Conservation (phyloP, 2,329 filamentous ascomycete genomes). For the Colletotrichum destructivum region DNA sequence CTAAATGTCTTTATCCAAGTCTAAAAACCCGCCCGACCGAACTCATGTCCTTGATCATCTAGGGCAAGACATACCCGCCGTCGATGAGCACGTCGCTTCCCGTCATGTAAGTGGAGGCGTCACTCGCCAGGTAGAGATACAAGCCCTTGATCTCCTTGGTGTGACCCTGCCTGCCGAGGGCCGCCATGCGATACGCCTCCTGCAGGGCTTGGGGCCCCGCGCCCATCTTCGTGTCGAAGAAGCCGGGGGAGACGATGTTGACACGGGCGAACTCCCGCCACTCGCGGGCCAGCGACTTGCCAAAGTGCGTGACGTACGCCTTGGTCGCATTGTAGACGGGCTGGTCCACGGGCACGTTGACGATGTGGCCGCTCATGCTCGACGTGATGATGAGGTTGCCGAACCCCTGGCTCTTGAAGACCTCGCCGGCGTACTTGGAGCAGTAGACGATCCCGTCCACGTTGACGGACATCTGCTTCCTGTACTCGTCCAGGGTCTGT, state of each 20-base stretch:
- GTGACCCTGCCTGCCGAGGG: slow-evolving; percentile 70
- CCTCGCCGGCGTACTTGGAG: slow-evolving; percentile 59
- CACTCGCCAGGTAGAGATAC: slow-evolving; percentile 68
- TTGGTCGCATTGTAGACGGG: slow-evolving; percentile 68
- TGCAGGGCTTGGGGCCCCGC: slow-evolving; percentile 59
- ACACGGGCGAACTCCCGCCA: slow-evolving; percentile 72
- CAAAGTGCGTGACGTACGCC: slow-evolving; percentile 69
- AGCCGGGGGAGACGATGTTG: slow-evolving; percentile 68
- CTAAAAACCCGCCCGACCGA: not conserved
- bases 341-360: slow-evolving; percentile 65
- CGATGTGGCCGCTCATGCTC: slow-evolving; percentile 64
- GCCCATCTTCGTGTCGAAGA: slow-evolving; percentile 70
- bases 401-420: slow-evolving; percentile 59
- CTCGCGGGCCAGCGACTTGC: slow-evolving; percentile 68
- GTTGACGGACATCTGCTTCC: slow-evolving; percentile 68
- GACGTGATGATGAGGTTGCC: slow-evolving; percentile 68
- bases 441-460: slow-evolving; percentile 64
- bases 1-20: not conserved
- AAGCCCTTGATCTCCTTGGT: slow-evolving; percentile 77
- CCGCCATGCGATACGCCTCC: slow-evolving; percentile 65
- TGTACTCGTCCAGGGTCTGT: slow-evolving; percentile 66
- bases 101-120: slow-evolving; percentile 66
- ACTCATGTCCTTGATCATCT: not conserved
- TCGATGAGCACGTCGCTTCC: slow-evolving; percentile 66
- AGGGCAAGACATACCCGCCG: slow-evolving; percentile 50